Conservation (phyloP, 441 rosid species). For the Heliophila coronopifolia region DNA sequence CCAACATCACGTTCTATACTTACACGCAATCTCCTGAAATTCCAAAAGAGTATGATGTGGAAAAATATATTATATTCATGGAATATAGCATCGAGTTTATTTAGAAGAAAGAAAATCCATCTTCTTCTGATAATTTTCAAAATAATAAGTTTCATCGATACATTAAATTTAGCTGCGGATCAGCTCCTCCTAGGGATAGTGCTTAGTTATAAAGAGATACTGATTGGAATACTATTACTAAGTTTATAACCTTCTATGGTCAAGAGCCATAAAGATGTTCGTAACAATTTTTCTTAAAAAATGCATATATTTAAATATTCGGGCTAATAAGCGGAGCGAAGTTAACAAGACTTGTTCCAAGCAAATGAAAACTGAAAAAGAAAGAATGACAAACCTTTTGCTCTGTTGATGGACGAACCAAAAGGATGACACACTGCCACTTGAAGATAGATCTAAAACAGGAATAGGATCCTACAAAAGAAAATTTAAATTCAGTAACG, state of each 20-base stretch:
- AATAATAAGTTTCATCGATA: slow-evolving; percentile 8
- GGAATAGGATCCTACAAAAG: slow-evolving; percentile 70
- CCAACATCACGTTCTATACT: slow-evolving; percentile 93
- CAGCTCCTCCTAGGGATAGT: slow-evolving; percentile 8
- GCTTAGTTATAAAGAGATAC: not conserved
- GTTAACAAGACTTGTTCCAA: too few species aligned
- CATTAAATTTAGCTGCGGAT: not conserved
- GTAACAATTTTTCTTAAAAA: not conserved
- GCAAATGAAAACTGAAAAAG: slow-evolving; percentile 8
- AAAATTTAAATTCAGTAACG: slow-evolving; percentile 16
- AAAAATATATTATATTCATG: not conserved
- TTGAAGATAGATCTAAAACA: slow-evolving; percentile 72
- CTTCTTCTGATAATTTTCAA: not conserved
- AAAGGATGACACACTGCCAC: slow-evolving; percentile 68
- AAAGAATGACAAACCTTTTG: slow-evolving; percentile 57
- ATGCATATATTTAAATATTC: slow-evolving; percentile 10
- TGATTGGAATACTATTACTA: too few species aligned
- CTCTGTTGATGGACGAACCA: slow-evolving; percentile 95
- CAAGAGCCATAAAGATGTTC: slow-evolving; percentile 21
- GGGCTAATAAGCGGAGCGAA: not conserved
- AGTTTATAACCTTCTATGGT: not conserved
- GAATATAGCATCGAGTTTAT: not conserved
- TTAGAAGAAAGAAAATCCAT: not conserved
- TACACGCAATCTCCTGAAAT: slow-evolving; percentile 85
- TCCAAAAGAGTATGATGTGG: slow-evolving; percentile 5